Conservation (phyloP, 1,284 basidiomycete genomes). For the Ceratobasidium papillatum region DNA sequence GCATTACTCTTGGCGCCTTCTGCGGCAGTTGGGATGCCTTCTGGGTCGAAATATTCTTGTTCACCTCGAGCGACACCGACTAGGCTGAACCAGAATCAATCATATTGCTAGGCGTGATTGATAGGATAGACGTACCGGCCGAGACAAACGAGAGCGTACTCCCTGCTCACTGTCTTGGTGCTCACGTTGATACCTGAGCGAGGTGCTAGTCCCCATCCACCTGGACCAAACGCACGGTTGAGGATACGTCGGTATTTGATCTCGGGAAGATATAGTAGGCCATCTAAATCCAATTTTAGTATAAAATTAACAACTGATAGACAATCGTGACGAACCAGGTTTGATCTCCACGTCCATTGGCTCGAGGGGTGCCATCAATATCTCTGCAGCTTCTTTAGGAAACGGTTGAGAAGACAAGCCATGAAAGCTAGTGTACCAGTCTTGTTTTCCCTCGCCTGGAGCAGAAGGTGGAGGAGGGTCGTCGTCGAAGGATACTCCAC, state of each 20-base stretch:
- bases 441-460: slow-evolving; percentile 51
- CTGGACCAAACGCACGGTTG: slow-evolving; percentile 95
- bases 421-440: slow-evolving; percentile 90
- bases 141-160: slow-evolving; percentile 94
- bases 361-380: slow-evolving; percentile 79
- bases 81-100: slow-evolving; percentile 61
- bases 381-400: slow-evolving; percentile 73
- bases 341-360: slow-evolving; percentile 90
- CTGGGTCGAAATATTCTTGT: slow-evolving; percentile 95
- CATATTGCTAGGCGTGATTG: not conserved
- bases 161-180: slow-evolving; percentile 87
- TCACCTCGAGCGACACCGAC: slow-evolving; percentile 94
- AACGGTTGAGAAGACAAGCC: slow-evolving; percentile 86
- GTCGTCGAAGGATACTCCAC: not conserved
- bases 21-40: slow-evolving; percentile 90
- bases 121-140: slow-evolving; percentile 69
- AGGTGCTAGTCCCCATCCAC: slow-evolving; percentile 96
- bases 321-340: slow-evolving; percentile 68
- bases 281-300: slow-evolving; percentile 64
- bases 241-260: slow-evolving; percentile 97
- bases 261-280: slow-evolving; percentile 94
- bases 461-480: slow-evolving; percentile 24
- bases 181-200: slow-evolving; percentile 92
- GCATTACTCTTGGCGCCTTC: slow-evolving; percentile 98
- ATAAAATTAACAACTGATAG: not conserved